Percentiles rank a stretch among this genome's conserved stretches.
phyloP scores from a whole-genome alignment of 805 yeast species.

The Isabelozyma rhagii region DNA sequence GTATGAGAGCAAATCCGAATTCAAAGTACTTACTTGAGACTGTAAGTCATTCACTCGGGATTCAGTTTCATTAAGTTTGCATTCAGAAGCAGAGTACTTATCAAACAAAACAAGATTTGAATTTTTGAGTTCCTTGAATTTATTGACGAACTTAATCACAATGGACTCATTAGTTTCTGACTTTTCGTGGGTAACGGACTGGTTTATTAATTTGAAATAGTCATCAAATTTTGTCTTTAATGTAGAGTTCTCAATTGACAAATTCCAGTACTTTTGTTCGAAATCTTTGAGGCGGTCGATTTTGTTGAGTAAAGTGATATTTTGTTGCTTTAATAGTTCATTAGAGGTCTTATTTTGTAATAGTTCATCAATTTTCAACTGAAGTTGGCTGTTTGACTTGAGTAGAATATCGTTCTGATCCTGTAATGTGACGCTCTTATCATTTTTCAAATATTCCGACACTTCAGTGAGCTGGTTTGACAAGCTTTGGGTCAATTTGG shows the following conservation, averaged over 20 bases:
- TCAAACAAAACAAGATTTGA: slow-evolving; percentile 34
- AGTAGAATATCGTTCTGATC: slow-evolving; percentile 31
- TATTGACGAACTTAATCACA: slow-evolving; percentile 36
- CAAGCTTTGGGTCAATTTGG: slow-evolving; percentile 26
- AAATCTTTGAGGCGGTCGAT: slow-evolving; percentile 35
- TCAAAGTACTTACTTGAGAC: not conserved
- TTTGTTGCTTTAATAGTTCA: slow-evolving; percentile 58
- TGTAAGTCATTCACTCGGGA: not conserved
- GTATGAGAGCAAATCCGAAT: slow-evolving; percentile 3
- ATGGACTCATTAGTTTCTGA: slow-evolving; percentile 11
- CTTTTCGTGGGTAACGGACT: slow-evolving; percentile 18
- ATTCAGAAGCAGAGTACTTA: slow-evolving; percentile 22
- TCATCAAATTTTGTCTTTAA: slow-evolving; percentile 46
- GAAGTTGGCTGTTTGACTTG: slow-evolving; percentile 52
- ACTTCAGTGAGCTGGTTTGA: slow-evolving; percentile 16
- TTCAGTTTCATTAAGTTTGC: slow-evolving; percentile 12
- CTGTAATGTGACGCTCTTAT: slow-evolving; percentile 14
- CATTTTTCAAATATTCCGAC: slow-evolving; percentile 6
- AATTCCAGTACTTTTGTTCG: slow-evolving; percentile 43
- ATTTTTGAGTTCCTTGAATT: slow-evolving; percentile 31
- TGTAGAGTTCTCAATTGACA: slow-evolving; percentile 49
- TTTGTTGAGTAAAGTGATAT: slow-evolving; percentile 37
- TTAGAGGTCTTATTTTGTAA: slow-evolving; percentile 46
- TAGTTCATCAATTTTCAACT: slow-evolving; percentile 49
- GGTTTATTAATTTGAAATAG: slow-evolving; percentile 41